A percentile compares a stretch with the other conserved stretches of the same genome.
Conservation (phyloP, 768 basidiomycete species). For the Lactarius psammicola region DNA sequence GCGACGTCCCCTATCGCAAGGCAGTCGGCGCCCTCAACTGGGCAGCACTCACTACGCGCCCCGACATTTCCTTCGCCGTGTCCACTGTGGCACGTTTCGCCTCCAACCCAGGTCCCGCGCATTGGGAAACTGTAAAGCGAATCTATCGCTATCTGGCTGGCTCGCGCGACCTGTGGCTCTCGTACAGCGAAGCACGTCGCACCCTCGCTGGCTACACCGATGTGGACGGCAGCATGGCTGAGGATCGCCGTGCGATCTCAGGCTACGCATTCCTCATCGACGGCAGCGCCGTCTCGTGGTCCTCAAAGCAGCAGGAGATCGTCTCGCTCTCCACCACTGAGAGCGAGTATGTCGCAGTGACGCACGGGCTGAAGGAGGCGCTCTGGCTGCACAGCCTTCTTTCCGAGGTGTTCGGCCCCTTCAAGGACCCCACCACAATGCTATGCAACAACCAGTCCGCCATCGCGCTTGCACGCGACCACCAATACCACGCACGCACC, state of each 20-base stretch:
- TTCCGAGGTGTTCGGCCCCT: too few relatives aligned
- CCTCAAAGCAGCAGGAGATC: too few relatives aligned
- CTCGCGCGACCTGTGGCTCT: conserved; percentile 30
- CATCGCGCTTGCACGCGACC: too few relatives aligned
- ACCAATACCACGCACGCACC: background rate
- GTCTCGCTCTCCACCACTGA: conserved; percentile 43
- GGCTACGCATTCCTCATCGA: conserved; percentile 38
- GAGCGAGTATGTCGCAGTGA: conserved; percentile 44
- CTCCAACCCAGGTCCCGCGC: conserved; percentile 35
- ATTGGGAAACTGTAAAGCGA: conserved; percentile 42
- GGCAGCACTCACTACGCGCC: conserved; percentile 36
- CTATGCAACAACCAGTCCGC: background rate
- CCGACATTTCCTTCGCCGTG: conserved; percentile 45
- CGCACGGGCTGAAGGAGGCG: conserved; percentile 27
- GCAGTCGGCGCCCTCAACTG: too few relatives aligned
- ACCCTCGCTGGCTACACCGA: conserved; percentile 30
- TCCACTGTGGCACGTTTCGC: conserved; percentile 41
- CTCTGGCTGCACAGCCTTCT: conserved; percentile 38
- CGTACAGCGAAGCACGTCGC: conserved; percentile 21
- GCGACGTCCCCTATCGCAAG: too few relatives aligned
- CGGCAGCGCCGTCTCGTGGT: conserved; percentile 39
- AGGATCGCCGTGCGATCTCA: conserved; percentile 33
- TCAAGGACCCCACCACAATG: too few relatives aligned
- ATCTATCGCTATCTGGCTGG: conserved; percentile 46
- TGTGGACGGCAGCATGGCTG: conserved; percentile 33